Percentiles rank a stretch among this genome's conserved stretches.
These are phyloP conservation scores for barrel medic (Medicago truncatula) DNA, from an alignment of 306 rosid genomes.

Conservation along the genomic window MtrunA17r5.0-ANR NC_053043.1:11121001-11121500, in stretches of 20 bases:
- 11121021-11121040: conserved; percentile 49
- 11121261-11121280: no score
- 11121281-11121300: no score
- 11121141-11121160: no score
- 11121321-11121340: no score
- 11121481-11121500: conserved; percentile 5
- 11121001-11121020: conserved; percentile 57
- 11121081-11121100: conserved; percentile 65
- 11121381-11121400: conserved; percentile 37
- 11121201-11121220: no score
- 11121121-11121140: conserved; percentile 37
- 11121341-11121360: conserved; percentile 29
- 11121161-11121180: no score
- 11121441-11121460: conserved; percentile 16
- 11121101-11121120: conserved; percentile 46
- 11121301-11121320: no score
- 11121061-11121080: conserved; percentile 61
- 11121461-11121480: conserved; percentile 35
- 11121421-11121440: conserved; percentile 19
- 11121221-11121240: no score
- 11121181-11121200: no score
- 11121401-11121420: conserved; percentile 31
- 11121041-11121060: conserved; percentile 44
- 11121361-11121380: conserved; percentile 57
- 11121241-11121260: no score